Evolutionary conservation across 192 early-diverging fungal species (phyloP).

Genomic region (Rhizophagus clarus): DNA sequence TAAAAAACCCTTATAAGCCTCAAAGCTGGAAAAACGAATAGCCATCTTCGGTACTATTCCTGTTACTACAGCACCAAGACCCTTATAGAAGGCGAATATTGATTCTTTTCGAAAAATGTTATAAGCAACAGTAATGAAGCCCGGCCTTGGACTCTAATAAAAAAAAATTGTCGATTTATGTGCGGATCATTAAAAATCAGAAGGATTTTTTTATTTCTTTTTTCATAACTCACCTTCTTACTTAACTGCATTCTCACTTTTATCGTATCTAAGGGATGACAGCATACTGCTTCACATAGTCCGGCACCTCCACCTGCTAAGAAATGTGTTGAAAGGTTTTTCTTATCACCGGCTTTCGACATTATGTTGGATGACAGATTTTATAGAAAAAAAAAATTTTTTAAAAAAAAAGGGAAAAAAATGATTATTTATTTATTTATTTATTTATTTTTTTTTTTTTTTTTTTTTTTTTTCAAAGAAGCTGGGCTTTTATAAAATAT

Average conservation of each 20-base stretch:
- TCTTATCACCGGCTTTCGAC: not conserved
- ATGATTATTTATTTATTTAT: too few species aligned
- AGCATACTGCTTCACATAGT: slow-evolving; percentile 86
- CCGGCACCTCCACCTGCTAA: slow-evolving; percentile 90
- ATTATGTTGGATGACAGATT: not conserved
- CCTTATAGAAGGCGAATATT: slow-evolving; percentile 91
- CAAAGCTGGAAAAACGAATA: slow-evolving; percentile 96
- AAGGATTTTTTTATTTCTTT: not conserved
- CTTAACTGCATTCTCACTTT: slow-evolving; percentile 96
- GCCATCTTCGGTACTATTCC: slow-evolving; percentile 99
- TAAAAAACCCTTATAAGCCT: slow-evolving; percentile 85
- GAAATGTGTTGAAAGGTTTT: slow-evolving; percentile 76
- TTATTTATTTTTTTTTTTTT: too few species aligned
- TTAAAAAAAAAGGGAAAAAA: not conserved
- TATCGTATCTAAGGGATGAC: slow-evolving; percentile 96
- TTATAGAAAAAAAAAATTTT: not conserved
- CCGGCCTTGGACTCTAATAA: slow-evolving; percentile 8
- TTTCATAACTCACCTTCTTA: slow-evolving; percentile 60
- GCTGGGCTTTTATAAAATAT: too few species aligned
- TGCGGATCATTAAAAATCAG: not conserved
- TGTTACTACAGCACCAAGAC: slow-evolving; percentile 91
- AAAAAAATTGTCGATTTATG: slow-evolving; percentile 10
- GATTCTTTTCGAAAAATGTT: slow-evolving; percentile 88
- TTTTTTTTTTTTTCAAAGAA: not conserved
- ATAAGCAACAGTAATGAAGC: slow-evolving; percentile 82